phyloP scores from a whole-genome alignment of 108 stramenopile species.

The Mediolabrus comicus region DNA sequence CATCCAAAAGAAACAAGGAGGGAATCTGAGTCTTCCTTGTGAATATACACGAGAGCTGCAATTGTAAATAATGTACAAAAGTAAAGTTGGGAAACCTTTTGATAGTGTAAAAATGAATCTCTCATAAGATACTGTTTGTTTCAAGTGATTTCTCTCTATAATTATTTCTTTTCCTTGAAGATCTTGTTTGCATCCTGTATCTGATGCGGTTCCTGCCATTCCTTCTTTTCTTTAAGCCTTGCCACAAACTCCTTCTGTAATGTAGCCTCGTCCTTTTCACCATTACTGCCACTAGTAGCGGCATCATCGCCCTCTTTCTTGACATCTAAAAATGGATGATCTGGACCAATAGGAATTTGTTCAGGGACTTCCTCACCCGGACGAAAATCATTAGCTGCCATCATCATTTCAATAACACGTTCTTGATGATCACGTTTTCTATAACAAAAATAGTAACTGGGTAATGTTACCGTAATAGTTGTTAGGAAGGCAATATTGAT shows the following conservation, averaged over 20 bases:
- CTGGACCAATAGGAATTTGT: conserved; percentile 54
- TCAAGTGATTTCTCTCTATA: too few relatives aligned
- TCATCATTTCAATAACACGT: conserved; percentile 76
- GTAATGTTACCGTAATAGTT: conserved; percentile 53
- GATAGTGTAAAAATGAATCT: too few relatives aligned
- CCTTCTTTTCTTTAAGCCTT: conserved; percentile 74
- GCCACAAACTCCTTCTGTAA: conserved; percentile 62
- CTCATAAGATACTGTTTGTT: too few relatives aligned
- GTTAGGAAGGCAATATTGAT: conserved; percentile 59
- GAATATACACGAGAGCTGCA: too few relatives aligned
- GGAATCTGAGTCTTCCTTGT: too few relatives aligned
- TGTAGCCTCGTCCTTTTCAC: conserved; percentile 6
- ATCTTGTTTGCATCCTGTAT: conserved; percentile 62
- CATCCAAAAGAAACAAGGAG: too few relatives aligned
- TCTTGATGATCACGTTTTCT: conserved; percentile 74
- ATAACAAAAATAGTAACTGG: conserved; percentile 81
- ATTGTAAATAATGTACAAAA: too few relatives aligned
- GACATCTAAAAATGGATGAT: conserved; percentile 74
- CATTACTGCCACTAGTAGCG: too few relatives aligned
- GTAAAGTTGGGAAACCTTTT: too few relatives aligned
- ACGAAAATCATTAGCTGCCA: conserved; percentile 82
- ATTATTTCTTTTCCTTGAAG: conserved; percentile 57
- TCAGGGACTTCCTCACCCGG: conserved; percentile 70
- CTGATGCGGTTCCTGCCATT: conserved; percentile 66
- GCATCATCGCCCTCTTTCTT: conserved; percentile 4